Base-by-base conservation (phyloP, 2,329 filamentous ascomycete species). In the Hymenoscyphus occultus region DNA sequence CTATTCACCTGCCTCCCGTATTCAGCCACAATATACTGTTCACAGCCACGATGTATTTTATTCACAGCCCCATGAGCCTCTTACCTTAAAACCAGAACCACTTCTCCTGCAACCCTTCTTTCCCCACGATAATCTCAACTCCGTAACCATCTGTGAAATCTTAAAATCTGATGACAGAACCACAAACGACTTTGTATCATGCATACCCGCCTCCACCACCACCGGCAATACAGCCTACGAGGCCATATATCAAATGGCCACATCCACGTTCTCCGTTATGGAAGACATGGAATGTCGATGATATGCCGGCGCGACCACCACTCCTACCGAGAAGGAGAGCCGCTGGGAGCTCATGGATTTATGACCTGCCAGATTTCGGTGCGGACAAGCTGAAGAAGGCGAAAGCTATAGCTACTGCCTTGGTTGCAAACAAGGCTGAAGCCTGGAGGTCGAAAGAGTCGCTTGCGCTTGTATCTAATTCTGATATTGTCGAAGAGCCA, bases 271-370 rank as follows among this genome's bases (percentile, higher is more conserved):
- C 56, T 13, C 31, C 2, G 12, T 39, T 57, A 14, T 57, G 56
- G 56, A 57, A 57, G 31, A 57, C 56, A 3, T 57, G 56, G 56
- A 57, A 39, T 57, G 13, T 57, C 3, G 56, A 57, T 16, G 56
- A 57, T 32, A 28, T 57, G 3, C 22, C 19, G 22, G 9, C 48
- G 4, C 19, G 48, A 22, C 48, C 48, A 13, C 48, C 7, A 54
- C 19, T 54, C 12, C 35, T 4, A 35, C 48, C 9, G 7, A 54
- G 48, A 28, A 54, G 10, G 19, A 10, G 48, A 13, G 22, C 48
- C 10, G 22, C 48, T 54, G 19, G 48, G 5, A 54, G 12, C 12
- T 13, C 48, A 28, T 54, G 48, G 19, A 13, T 54, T 4, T 9
- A 54, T 54, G 19, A 54, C 22, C 19, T 54, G 22, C 48, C 48